These are phyloP conservation scores for Pyrenophora tritici-repentis DNA, from an alignment of 2,329 filamentous ascomycete genomes.

Conservation along the genomic window DNA sequence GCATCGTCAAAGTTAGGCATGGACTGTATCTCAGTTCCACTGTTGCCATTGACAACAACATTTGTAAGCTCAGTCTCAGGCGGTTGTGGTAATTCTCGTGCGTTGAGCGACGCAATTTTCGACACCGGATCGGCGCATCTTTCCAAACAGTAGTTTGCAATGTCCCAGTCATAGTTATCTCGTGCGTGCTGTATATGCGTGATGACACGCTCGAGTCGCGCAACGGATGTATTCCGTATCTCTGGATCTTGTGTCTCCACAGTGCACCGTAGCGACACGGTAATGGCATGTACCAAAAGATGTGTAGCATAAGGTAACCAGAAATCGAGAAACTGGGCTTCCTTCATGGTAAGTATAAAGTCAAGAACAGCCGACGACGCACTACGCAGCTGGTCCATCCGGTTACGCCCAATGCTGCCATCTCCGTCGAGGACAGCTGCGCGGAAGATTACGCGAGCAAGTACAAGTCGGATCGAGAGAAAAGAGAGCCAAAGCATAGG, in stretches of 20 bases:
- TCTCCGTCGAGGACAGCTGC: constrained; percentile 34
- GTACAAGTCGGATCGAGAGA: constrained; percentile 46
- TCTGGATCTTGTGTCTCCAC: constrained; percentile 57
- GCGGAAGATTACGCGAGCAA: constrained; percentile 45
- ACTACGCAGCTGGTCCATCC: constrained; percentile 53
- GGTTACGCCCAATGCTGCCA: constrained; percentile 29
- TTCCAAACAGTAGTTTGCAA: constrained; percentile 60
- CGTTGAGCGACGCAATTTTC: constrained; percentile 41
- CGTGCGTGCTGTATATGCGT: constrained; percentile 54
- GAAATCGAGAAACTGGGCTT: constrained; percentile 57
- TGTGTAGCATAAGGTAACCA: constrained; percentile 59
- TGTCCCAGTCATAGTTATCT: constrained; percentile 60
- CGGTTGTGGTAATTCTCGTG: constrained; percentile 23
- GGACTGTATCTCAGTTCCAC: constrained; percentile 3
- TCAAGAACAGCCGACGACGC: constrained; percentile 58
- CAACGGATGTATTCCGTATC: constrained; percentile 53
- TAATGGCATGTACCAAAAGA: constrained; percentile 60
- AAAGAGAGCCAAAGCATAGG: constrained; percentile 50
- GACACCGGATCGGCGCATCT: constrained; percentile 45
- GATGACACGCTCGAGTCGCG: constrained; percentile 55
- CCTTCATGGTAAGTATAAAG: constrained; percentile 55
- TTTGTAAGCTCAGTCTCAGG: constrained; percentile 24
- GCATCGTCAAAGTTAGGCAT: constrained; percentile 36
- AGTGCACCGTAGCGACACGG: constrained; percentile 57
- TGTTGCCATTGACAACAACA: constrained; percentile 14